phyloP scores from a whole-genome alignment of 768 basidiomycete genomes.

The Dacryopinax primogenitus region DNA sequence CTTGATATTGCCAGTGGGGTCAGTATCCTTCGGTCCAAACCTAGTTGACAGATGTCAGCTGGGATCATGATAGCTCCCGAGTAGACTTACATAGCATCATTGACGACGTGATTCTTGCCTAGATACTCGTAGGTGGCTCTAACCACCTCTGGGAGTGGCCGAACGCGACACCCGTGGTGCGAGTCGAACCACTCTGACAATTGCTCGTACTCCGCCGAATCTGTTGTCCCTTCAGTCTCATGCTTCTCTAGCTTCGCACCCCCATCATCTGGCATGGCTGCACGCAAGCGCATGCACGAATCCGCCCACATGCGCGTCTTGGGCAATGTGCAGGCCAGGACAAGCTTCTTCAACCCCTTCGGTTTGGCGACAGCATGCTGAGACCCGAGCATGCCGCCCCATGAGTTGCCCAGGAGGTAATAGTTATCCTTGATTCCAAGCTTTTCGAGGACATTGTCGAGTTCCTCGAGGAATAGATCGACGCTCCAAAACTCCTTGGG shows the following conservation, averaged over 20 bases:
- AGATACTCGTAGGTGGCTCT: conserved; percentile 25
- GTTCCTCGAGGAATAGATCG: conserved; percentile 14
- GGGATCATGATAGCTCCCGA: neutral
- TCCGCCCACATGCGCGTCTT: conserved; percentile 9
- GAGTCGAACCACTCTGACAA: conserved; percentile 28
- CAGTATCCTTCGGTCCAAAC: conserved; percentile 30
- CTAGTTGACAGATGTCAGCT: conserved; percentile 14
- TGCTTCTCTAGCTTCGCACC: conserved; percentile 9
- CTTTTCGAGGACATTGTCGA: conserved; percentile 12
- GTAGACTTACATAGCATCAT: conserved; percentile 32
- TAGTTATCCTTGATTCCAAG: conserved; percentile 14
- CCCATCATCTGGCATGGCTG: conserved; percentile 9
- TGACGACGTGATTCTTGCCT: conserved; percentile 38
- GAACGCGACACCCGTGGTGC: conserved; percentile 33
- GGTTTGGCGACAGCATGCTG: conserved; percentile 9
- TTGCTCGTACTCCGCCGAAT: conserved; percentile 10
- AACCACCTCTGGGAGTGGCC: conserved; percentile 36
- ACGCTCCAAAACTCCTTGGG: conserved; percentile 16
- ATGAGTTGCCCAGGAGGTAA: conserved; percentile 12
- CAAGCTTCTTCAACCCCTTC: conserved; percentile 12
- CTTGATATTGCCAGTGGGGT: conserved; percentile 32
- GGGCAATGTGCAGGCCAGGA: conserved; percentile 10
- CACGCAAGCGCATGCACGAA: conserved; percentile 9
- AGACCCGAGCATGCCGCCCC: conserved; percentile 14
- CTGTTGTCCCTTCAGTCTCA: conserved; percentile 8